phyloP scores from a whole-genome alignment of 768 basidiomycete species.

The Ephemerocybe angulata region DNA sequence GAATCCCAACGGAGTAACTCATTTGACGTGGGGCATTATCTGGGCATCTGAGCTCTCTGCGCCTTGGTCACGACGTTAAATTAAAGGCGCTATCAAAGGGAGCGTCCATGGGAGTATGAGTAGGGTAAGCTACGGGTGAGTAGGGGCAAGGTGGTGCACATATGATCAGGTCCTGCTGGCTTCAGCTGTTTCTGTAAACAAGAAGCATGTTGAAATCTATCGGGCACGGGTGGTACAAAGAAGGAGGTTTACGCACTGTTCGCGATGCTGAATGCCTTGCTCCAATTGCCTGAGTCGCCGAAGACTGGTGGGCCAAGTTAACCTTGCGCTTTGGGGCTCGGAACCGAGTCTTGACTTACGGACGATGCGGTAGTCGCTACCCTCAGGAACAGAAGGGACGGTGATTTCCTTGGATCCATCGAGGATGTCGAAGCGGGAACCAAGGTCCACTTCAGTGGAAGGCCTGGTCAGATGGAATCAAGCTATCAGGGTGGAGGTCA shows the following conservation, averaged over 20 bases:
- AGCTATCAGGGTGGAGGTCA: not conserved
- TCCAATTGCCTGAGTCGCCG: constrained; percentile 36
- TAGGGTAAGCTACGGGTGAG: no score
- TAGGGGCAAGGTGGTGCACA: no score
- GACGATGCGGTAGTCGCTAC: constrained; percentile 29
- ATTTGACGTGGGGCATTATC: no score
- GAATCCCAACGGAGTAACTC: no score
- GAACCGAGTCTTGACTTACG: constrained; percentile 16
- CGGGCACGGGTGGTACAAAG: not conserved
- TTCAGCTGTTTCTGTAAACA: no score
- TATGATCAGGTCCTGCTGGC: no score
- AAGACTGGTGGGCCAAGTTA: constrained; percentile 21
- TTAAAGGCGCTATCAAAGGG: no score
- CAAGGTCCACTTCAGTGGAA: constrained; percentile 20
- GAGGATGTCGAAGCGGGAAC: constrained; percentile 24
- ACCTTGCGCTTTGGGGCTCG: not conserved
- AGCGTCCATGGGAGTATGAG: no score
- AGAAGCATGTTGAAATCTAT: not conserved
- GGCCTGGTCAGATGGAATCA: not conserved
- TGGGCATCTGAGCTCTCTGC: no score
- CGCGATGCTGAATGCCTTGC: constrained; percentile 23
- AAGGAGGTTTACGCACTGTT: not conserved
- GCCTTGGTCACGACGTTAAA: no score
- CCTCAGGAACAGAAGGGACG: constrained; percentile 26
- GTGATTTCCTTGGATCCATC: constrained; percentile 20